Evolutionary conservation across 345 rosid species (phyloP).

Genomic region (Melaleuca alternifolia): DNA sequence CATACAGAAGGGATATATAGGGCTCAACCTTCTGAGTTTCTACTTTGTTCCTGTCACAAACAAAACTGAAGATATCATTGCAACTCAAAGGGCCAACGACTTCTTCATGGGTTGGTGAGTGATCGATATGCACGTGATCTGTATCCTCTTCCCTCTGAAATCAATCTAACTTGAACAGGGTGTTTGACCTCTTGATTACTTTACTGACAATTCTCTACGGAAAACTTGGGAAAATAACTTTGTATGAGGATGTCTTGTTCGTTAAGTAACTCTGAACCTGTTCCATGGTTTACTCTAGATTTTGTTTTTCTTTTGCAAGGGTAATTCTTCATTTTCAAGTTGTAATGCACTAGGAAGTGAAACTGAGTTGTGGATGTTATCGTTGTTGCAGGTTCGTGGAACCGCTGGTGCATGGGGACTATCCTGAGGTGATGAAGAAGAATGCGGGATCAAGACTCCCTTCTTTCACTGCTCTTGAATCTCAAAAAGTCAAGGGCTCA

Average conservation of each 20-base stretch:
- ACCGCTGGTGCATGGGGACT: slow-evolving; percentile 65
- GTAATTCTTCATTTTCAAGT: neutral
- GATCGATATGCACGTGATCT: neutral
- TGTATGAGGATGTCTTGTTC: neutral
- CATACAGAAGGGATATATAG: slow-evolving; percentile 18
- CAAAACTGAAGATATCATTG: slow-evolving; percentile 13
- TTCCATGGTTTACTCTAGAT: neutral
- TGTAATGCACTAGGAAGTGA: neutral
- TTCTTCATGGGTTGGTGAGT: slow-evolving; percentile 27
- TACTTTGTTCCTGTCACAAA: slow-evolving; percentile 9
- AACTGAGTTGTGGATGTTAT: neutral
- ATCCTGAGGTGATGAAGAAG: slow-evolving; percentile 54
- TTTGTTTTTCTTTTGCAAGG: neutral
- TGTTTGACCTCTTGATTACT: neutral
- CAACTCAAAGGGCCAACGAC: slow-evolving; percentile 32
- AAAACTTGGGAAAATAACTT: neutral
- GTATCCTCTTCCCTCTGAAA: neutral
- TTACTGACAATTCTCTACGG: neutral
- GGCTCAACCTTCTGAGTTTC: slow-evolving; percentile 15
- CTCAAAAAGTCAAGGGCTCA: slow-evolving; percentile 50
- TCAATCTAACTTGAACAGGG: neutral
- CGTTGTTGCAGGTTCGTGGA: slow-evolving; percentile 38
- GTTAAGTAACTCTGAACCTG: neutral
- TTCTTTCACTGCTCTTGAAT: slow-evolving; percentile 33
- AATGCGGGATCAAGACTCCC: slow-evolving; percentile 59